phyloP scores from a whole-genome alignment of 305 asterid genomes.

The Withania somnifera region DNA sequence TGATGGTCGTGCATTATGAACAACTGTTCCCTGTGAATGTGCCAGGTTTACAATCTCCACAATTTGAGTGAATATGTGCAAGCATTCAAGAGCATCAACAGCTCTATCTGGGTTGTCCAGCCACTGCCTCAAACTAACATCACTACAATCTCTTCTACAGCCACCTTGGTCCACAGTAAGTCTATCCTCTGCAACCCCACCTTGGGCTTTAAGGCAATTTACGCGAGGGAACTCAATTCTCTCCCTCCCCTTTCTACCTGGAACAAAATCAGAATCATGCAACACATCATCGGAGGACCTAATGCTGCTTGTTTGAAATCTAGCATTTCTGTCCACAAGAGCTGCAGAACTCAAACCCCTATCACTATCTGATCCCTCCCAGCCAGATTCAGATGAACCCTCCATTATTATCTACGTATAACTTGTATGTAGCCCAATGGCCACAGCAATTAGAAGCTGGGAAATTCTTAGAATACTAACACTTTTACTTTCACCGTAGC shows the following conservation, averaged over 20 bases:
- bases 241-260: slow-evolving; percentile 44
- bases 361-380: slow-evolving; percentile 54
- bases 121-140: slow-evolving; percentile 87
- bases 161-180: slow-evolving; percentile 11
- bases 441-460: slow-evolving; percentile 16
- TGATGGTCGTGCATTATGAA: slow-evolving; percentile 81
- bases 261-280: slow-evolving; percentile 40
- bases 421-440: slow-evolving; percentile 22
- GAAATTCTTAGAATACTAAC: slow-evolving; percentile 14
- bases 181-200: slow-evolving; percentile 18
- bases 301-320: slow-evolving; percentile 30
- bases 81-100: slow-evolving; percentile 69
- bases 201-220: slow-evolving; percentile 17
- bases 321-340: slow-evolving; percentile 32
- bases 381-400: slow-evolving; percentile 75
- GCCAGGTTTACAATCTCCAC: slow-evolving; percentile 72
- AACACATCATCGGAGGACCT: slow-evolving; percentile 46
- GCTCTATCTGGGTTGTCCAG: slow-evolving; percentile 69
- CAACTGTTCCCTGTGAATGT: slow-evolving; percentile 74
- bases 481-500: slow-evolving; percentile 23
- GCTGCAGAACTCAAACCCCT: slow-evolving; percentile 27
- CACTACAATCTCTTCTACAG: slow-evolving; percentile 32
- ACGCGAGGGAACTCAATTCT: slow-evolving; percentile 19
- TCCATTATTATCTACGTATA: slow-evolving; percentile 51
- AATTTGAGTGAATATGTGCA: slow-evolving; percentile 85